Conservation (phyloP, 2,329 filamentous ascomycete genomes). For the Calonectria multiphialidica region DNA sequence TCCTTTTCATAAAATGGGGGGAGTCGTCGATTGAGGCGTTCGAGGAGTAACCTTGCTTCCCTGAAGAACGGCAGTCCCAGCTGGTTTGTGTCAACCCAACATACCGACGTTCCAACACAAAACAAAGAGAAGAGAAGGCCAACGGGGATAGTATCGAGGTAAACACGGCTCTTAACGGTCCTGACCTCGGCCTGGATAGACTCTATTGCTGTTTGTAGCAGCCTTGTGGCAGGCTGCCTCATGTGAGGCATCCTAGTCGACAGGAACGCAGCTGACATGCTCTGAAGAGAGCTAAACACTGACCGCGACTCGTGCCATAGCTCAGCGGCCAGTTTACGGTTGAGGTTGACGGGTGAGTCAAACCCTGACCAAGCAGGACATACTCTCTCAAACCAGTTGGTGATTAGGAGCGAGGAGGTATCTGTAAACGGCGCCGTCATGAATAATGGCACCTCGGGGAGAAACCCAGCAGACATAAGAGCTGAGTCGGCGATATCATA, state of each 20-base stretch:
- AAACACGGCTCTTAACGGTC: slow-evolving; percentile 35
- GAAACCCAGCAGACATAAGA: slow-evolving; percentile 26
- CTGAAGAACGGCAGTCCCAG: slow-evolving; percentile 49
- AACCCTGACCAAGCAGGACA: slow-evolving; percentile 56
- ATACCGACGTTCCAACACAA: slow-evolving; percentile 54
- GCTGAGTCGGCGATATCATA: slow-evolving; percentile 9
- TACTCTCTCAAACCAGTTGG: slow-evolving; percentile 55
- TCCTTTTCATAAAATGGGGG: slow-evolving; percentile 33
- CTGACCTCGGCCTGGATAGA: slow-evolving; percentile 51
- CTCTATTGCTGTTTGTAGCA: slow-evolving; percentile 50
- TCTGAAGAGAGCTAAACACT: slow-evolving; percentile 54
- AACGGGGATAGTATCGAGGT: slow-evolving; percentile 44
- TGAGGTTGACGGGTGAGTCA: slow-evolving; percentile 53
- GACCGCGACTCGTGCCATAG: slow-evolving; percentile 52
- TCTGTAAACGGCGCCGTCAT: slow-evolving; percentile 42
- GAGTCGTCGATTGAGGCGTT: slow-evolving; percentile 40
- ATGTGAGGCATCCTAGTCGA: slow-evolving; percentile 51
- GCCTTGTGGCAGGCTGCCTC: slow-evolving; percentile 47
- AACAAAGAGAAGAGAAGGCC: slow-evolving; percentile 53
- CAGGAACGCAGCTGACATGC: slow-evolving; percentile 55
- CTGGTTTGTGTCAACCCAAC: slow-evolving; percentile 53
- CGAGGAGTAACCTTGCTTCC: slow-evolving; percentile 43
- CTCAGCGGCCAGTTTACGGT: slow-evolving; percentile 52
- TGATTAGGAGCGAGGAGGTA: slow-evolving; percentile 49
- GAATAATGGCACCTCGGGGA: slow-evolving; percentile 28